These are phyloP conservation scores for Gracilaria domingensis DNA, from an alignment of 23 red algal genomes.

Conservation along the genomic window DNA sequence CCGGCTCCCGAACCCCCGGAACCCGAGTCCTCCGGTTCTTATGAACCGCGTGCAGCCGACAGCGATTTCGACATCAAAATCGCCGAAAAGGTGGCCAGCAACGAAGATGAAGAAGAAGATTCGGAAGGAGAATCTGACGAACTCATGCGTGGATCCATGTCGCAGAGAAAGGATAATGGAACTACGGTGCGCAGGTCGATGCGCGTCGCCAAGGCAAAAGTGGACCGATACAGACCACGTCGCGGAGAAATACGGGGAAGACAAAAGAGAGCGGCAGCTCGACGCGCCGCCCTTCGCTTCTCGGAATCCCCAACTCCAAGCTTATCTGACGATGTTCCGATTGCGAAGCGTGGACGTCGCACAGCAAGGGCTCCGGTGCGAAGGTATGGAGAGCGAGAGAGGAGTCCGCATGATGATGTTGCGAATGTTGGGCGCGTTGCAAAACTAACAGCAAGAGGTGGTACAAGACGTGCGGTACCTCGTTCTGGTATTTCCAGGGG, in stretches of 20 bases:
- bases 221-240: not conserved
- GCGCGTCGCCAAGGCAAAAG: conserved; percentile 24
- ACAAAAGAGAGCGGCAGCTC: conserved; percentile 16
- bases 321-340: conserved; percentile 7
- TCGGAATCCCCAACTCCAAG: conserved; percentile 31
- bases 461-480: not conserved
- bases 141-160: conserved; percentile 13
- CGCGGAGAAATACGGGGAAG: not conserved
- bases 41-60: conserved; percentile 40
- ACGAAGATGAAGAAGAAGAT: conserved; percentile 8
- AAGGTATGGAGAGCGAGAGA: not conserved
- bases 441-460: not conserved
- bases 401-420: not conserved
- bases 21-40: conserved; percentile 37
- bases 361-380: not conserved
- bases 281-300: conserved; percentile 14
- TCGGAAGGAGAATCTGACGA: conserved; percentile 5
- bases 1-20: conserved; percentile 20
- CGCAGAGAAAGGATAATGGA: conserved; percentile 26
- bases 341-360: not conserved
- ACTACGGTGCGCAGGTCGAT: conserved; percentile 15
- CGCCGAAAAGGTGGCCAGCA: conserved; percentile 21
- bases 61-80: conserved; percentile 52
- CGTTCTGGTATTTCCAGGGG: not conserved
- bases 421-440: not conserved